These are phyloP conservation scores for Sutorius eximius DNA, from an alignment of 1,284 basidiomycete genomes.

Conservation along the genomic window DNA sequence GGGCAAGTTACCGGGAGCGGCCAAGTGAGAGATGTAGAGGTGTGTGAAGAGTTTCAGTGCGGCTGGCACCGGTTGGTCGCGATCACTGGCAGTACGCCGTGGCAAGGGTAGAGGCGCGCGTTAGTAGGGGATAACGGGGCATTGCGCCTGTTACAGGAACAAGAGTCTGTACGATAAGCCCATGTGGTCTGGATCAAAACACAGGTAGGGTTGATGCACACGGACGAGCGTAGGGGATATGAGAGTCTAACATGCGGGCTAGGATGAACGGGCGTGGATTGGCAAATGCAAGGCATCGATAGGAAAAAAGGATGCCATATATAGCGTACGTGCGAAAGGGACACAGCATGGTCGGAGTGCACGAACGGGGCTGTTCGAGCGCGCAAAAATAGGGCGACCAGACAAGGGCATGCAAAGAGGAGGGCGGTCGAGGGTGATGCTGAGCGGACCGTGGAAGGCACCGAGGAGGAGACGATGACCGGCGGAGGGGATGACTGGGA, in stretches of 20 bases:
- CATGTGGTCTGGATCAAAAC: not conserved
- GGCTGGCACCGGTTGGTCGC: constrained; percentile 9
- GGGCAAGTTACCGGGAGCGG: constrained; percentile 14
- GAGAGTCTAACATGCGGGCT: not conserved
- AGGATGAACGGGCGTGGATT: not conserved
- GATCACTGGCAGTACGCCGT: constrained; percentile 21
- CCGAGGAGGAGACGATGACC: constrained; percentile 8
- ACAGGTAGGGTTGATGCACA: constrained; percentile 8
- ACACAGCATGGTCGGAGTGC: constrained; percentile 14
- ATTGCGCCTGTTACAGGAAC: constrained; percentile 14
- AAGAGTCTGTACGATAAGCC: not conserved
- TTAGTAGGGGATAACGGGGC: constrained; percentile 1
- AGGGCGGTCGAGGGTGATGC: too few species aligned
- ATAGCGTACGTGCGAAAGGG: constrained; percentile 7
- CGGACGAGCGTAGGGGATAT: not conserved
- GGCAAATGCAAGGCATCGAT: not conserved
- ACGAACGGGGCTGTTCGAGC: constrained; percentile 10
- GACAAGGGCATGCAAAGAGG: not conserved
- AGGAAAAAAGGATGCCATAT: constrained; percentile 8
- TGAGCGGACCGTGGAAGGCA: constrained; percentile 7
- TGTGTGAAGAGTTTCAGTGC: not conserved
- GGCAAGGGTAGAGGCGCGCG: constrained; percentile 1
- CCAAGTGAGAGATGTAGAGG: not conserved
- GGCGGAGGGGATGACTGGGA: constrained; percentile 9
- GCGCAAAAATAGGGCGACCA: constrained; percentile 10